Base-by-base conservation (phyloP, 768 basidiomycete genomes). In the Tulasnella sp. region DNA sequence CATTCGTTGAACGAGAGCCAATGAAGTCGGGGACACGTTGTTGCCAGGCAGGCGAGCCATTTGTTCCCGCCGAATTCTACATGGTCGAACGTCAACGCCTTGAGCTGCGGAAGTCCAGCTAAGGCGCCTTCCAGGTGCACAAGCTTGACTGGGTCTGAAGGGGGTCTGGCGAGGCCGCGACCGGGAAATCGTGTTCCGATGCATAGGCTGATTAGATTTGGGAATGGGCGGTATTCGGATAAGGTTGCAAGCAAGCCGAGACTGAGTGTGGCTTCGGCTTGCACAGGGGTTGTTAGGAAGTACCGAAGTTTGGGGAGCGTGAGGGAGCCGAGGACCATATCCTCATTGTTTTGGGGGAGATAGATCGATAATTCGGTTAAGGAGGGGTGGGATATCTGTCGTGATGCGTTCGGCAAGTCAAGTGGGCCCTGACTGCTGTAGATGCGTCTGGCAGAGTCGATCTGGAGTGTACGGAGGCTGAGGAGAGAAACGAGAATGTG, bases 401-500 rank as follows among this genome's bases (percentile, higher is more conserved):
- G 17, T 17, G 42, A 8, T 5, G 58, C 12, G 3, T 5, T 19
- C 9, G 25, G 29, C 25, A 7, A 4, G 2, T 5, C 45, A 15
- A 22, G 25, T 8, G 19, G 2, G 45, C 45, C 2, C 4, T 17
- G 19, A 49, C 4, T 22, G 1, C 4, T 5, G 6, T 3, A 5
- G 11, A 31, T 31, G 58, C 2, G 11, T 42, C 8, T 31, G 31
- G 2, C 14, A 76, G 74, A 83, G 77, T 71, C 80, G 82, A 40
- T 82, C 83, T 29, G 82, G 82, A 31, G 81, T 84, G 15, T 38
- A 79, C 79, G 9, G 79, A 81, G 22, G 81, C 81, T n/a, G 58
- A 25, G 58, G 8, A 64, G 58, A 31, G 79, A 67, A 6, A 90
- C 88, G 39, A 95, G 82, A 37, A 90, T 85, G 76, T 93, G 87